These are phyloP conservation scores for Sporobolomyces pararoseus DNA, from an alignment of 768 basidiomycete genomes.

Conservation along the genomic window DNA sequence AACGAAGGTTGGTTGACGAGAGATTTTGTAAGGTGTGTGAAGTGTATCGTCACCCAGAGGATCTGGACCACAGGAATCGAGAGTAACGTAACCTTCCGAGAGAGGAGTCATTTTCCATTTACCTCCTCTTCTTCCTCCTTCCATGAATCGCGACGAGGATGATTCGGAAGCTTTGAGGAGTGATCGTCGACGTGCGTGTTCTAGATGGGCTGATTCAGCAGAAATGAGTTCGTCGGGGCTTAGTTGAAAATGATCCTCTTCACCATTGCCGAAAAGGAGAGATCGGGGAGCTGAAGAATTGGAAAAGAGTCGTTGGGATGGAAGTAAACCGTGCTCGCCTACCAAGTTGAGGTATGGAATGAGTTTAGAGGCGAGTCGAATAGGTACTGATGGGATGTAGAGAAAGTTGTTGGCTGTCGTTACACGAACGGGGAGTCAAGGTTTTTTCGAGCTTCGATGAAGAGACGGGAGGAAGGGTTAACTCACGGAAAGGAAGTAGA, in stretches of 20 bases:
- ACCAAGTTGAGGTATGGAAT: conserved; percentile 42
- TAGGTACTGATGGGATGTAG: conserved; percentile 23
- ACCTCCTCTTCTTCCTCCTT: neutral
- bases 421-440: neutral
- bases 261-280: neutral
- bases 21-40: conserved; percentile 63
- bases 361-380: conserved; percentile 10
- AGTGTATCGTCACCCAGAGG: conserved; percentile 65
- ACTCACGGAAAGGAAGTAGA: conserved; percentile 39
- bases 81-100: conserved; percentile 66
- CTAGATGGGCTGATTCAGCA: conserved; percentile 11
- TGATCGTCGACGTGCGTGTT: conserved; percentile 11
- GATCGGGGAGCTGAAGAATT: neutral
- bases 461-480: neutral
- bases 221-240: neutral
- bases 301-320: neutral
- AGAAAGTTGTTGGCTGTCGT: conserved; percentile 37
- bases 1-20: conserved; percentile 57
- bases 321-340: conserved; percentile 36
- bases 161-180: conserved; percentile 2
- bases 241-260: neutral
- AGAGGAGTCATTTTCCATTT: neutral
- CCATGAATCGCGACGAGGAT: neutral
- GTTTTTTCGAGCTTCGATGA: too few relatives aligned
- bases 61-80: conserved; percentile 54